Evolutionary conservation across 2,329 filamentous ascomycete genomes (phyloP), one percentile per base, ranked within the genome.

Genomic region (Neofusicoccum kwambonambiense): DNA sequence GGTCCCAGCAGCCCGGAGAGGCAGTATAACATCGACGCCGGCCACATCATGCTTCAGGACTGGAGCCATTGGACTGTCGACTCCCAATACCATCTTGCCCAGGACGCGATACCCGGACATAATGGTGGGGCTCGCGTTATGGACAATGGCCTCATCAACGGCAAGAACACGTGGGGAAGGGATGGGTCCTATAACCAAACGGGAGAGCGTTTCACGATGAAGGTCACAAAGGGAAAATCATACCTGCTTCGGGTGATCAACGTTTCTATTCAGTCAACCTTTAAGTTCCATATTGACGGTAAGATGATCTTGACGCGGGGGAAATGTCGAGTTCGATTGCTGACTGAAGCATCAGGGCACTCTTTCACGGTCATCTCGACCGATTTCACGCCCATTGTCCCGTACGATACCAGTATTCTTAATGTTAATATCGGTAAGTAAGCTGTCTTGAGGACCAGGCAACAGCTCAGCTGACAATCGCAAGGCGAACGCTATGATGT

Each of bases 191-290:
- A n/a, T 35, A 65, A 65, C 27, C 54, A 61, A 19, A 65, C 63
- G 4, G 76, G 75, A 50, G 69, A 67, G 17, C 77, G 78, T 62
- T 71, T 70, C 54, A 73, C 70, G 62, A 75, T 77, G 66, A 74
- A 67, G 2, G 75, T 78, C 3, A 69, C 66, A 9, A 84, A 78
- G 13, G 83, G 84, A 64, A 83, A 81, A 73, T 82, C 77, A 4
- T 85, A 89, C 72, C 83, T 85, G 12, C 79, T 86, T 12, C 82
- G 87, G 0, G 78, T 89, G 61, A 81, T 89, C 71, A 89, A 89
- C 74, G 74, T 82, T 3, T 70, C 73, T 2, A 74, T 75, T 15
- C 74, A 77, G 45, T 76, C 77, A 0, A 77, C 75, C 17, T 80
- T 76, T 69, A 77, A 77, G 64, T 81, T 82, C 69, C 75, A 74